Evolutionary conservation across 2,329 filamentous ascomycete species (phyloP), one percentile per base, ranked within the genome.

Genomic region (Helotiales sp.): DNA sequence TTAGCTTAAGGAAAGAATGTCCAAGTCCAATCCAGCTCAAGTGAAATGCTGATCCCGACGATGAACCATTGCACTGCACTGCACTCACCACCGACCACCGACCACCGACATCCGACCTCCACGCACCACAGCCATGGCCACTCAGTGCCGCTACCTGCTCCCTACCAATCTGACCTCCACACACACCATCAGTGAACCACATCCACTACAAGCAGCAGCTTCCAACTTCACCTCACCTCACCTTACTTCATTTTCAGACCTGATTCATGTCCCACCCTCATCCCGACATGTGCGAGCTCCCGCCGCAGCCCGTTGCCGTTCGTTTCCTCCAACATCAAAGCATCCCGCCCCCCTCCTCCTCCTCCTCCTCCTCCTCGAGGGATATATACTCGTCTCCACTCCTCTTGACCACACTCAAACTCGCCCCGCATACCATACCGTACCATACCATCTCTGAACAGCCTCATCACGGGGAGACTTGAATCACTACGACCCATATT

Each of bases 341-440:
- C 54, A 57, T 26, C 54, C 30, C 32, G 15, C 22, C 57, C 34
- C 34, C 24, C 6, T 37, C 55, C 26, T 45, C n/a, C n/a, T 11
- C 24, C 50, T 34, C 24, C 47, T 13, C 47, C 47, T n/a, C 34
- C 15, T 30, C 24, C 37, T 60, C 37, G 10, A 30, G 24, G 37
- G 60, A 62, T 50, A 54, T 62, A 62, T 62, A 62, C 47, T 32
- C 61, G 54, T 54, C 34, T 45, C 54, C 52, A 64, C 34, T 30
- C 24, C 61, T 26, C n/a, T 64, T 55, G 43, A 37, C 45, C 26
- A 37, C n/a, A 17, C 15, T 34, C 43, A 32, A 26, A 32, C 26
- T 28, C 30, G 55, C 54, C 63, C 60, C 60, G 47, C 60, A 62
- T 57, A 62, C 24, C 60, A n/a, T 28, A 22, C n/a, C n/a, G n/a